Evolutionary conservation across 2,329 filamentous ascomycete species (phyloP).

Genomic region (Xenosphaeropsis pyriputrescens): DNA sequence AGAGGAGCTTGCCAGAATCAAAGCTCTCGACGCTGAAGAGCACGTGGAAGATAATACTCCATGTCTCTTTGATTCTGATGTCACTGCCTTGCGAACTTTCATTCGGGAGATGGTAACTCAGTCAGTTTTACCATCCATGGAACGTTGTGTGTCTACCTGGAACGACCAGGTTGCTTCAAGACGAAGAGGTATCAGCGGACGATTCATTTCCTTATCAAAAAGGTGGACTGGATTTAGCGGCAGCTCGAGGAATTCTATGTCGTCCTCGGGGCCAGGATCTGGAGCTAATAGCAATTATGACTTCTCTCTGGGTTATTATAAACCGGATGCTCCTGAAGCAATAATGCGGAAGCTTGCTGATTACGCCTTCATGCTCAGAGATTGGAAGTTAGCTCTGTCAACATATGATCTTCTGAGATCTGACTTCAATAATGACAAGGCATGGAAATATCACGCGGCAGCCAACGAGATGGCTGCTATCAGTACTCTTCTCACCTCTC

Average conservation of each 20-base stretch:
- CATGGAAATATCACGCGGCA: slow-evolving; percentile 89
- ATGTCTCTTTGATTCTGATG: slow-evolving; percentile 86
- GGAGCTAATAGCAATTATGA: slow-evolving; percentile 63
- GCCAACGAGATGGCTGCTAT: slow-evolving; percentile 91
- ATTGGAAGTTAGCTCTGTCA: slow-evolving; percentile 84
- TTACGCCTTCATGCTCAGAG: slow-evolving; percentile 91
- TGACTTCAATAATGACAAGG: slow-evolving; percentile 91
- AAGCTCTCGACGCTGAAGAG: slow-evolving; percentile 50
- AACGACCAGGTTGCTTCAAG: slow-evolving; percentile 94
- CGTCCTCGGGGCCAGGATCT: slow-evolving; percentile 28
- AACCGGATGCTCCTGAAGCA: slow-evolving; percentile 72
- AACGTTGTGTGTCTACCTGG: slow-evolving; percentile 80
- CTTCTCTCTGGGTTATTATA: slow-evolving; percentile 62
- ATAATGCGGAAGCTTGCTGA: slow-evolving; percentile 88
- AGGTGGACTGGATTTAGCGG: slow-evolving; percentile 75
- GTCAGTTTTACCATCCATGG: slow-evolving; percentile 92
- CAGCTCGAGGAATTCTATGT: slow-evolving; percentile 18
- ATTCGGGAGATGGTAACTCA: slow-evolving; percentile 91
- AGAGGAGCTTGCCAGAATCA: slow-evolving; percentile 69
- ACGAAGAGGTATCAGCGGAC: slow-evolving; percentile 73
- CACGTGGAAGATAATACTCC: slow-evolving; percentile 57
- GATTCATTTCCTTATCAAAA: slow-evolving; percentile 89
- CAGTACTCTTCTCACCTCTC: slow-evolving; percentile 64
- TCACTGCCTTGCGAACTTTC: slow-evolving; percentile 74
- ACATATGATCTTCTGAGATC: slow-evolving; percentile 82